These are phyloP conservation scores for Nicotiana undulata DNA, from an alignment of 257 asterid species.

Conservation along the genomic window DNA sequence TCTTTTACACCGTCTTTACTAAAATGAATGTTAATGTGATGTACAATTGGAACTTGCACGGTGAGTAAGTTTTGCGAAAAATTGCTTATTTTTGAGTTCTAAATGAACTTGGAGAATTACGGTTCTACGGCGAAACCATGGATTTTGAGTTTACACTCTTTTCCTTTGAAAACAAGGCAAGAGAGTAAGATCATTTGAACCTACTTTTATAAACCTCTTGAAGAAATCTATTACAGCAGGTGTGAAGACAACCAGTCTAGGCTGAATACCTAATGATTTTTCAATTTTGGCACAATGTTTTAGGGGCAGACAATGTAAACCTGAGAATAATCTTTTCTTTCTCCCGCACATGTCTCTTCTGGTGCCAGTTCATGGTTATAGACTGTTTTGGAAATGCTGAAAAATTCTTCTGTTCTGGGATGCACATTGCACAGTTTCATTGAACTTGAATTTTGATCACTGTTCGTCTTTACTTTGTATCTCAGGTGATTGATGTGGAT, in stretches of 20 bases:
- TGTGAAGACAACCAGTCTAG: not conserved
- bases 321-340: no score
- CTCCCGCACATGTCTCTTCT: no score
- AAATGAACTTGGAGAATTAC: not conserved
- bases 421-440: not conserved
- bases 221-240: not conserved
- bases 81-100: not conserved
- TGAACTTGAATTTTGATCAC: not conserved
- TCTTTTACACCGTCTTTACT: not conserved
- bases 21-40: no score
- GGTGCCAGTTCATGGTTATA: no score
- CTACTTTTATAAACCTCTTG: not conserved
- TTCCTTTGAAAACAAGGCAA: not conserved
- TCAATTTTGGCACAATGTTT: not conserved
- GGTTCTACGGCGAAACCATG: not conserved
- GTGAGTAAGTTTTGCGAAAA: not conserved
- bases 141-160: not conserved
- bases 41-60: not conserved
- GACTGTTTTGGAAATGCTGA: not conserved
- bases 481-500: conserved; percentile 61
- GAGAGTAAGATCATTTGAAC: not conserved
- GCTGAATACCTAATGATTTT: not conserved
- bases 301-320: not conserved
- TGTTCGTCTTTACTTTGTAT: not conserved
- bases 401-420: not conserved